Base-by-base conservation (phyloP, 257 asterid species). In the Gentiana dahurica region DNA sequence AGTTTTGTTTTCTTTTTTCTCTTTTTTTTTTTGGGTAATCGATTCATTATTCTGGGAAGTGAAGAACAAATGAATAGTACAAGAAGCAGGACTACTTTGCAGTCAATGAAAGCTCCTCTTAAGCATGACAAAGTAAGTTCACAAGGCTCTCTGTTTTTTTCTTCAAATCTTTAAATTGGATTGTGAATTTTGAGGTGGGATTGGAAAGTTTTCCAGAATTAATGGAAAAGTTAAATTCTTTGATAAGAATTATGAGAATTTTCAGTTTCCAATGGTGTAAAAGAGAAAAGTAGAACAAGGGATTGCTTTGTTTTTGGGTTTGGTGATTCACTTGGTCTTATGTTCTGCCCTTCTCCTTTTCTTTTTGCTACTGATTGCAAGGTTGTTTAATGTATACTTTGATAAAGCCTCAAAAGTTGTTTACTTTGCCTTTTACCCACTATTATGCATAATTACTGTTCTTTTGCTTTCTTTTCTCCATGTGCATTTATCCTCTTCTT, bases 11-110 rank as follows among this genome's bases (percentile, higher is more conserved):
- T 24, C 24, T 24, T 24, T 24, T 24, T 24, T 24, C 1, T 24
- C 1, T 24, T 24, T 24, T 24, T 24, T 0, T 24, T 24, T 24
- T 24, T 24, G 0, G 24, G 24, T 24, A 0, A 24, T 24, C 24
- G 59, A 70, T 70, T 66, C 49, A 65, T 50, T 69, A 58, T 36
- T 64, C 64, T 64, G 36, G 69, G 69, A 75, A 65, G 64, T 60
- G 75, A 59, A 65, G 59, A 72, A 24, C 57, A 69, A 71, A 85
- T 79, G 94, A 88, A 71, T 58, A 24, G 24, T 24, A 68, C 74
- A 65, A 77, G 76, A 78, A 76, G 63, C 48, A 72, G 85, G 65
- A 69, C 80, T 69, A 82, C 69, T 70, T 54, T 82, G 78, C 96
- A 77, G 73, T 62, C 82, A 38, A 57, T 72, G 79, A 81, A 67